A percentile compares a stretch with the other conserved stretches of the same genome.
phyloP scores from a whole-genome alignment of 108 stramenopile genomes.

The Skeletonema menzelii region DNA sequence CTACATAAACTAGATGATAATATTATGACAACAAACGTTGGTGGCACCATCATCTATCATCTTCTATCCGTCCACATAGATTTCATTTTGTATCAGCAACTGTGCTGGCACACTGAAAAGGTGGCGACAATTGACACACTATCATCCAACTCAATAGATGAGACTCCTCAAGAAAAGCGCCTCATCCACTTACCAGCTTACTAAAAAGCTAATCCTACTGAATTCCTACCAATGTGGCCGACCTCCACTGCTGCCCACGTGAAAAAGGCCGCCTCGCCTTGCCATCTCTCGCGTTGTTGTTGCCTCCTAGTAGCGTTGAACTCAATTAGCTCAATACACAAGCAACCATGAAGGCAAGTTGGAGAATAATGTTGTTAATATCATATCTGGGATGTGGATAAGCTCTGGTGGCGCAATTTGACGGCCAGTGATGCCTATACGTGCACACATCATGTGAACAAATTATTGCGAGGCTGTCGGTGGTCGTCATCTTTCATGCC shows the following conservation, averaged over 20 bases:
- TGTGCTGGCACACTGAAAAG: not conserved
- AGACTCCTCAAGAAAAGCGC: too few relatives aligned
- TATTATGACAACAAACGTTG: too few relatives aligned
- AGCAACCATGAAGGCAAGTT: constrained; percentile 47
- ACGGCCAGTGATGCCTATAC: not conserved
- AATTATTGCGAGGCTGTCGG: not conserved
- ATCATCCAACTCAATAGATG: too few relatives aligned
- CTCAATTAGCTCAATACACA: not conserved
- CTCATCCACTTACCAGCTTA: not conserved
- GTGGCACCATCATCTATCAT: too few relatives aligned
- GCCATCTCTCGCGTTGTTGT: constrained; percentile 4
- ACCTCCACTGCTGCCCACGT: not conserved
- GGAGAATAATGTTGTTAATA: not conserved
- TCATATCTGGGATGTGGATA: not conserved
- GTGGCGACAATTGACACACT: too few relatives aligned
- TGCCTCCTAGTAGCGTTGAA: not conserved
- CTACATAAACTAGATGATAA: too few relatives aligned
- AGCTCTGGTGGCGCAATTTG: not conserved
- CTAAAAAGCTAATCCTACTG: not conserved
- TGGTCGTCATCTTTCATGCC: not conserved
- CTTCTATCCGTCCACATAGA: too few relatives aligned
- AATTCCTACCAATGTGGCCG: not conserved
- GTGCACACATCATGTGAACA: not conserved
- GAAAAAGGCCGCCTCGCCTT: not conserved
- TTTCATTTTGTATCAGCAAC: not conserved